Base-by-base conservation (phyloP, 805 yeast species). In the Zygotorulaspora chibaensis region DNA sequence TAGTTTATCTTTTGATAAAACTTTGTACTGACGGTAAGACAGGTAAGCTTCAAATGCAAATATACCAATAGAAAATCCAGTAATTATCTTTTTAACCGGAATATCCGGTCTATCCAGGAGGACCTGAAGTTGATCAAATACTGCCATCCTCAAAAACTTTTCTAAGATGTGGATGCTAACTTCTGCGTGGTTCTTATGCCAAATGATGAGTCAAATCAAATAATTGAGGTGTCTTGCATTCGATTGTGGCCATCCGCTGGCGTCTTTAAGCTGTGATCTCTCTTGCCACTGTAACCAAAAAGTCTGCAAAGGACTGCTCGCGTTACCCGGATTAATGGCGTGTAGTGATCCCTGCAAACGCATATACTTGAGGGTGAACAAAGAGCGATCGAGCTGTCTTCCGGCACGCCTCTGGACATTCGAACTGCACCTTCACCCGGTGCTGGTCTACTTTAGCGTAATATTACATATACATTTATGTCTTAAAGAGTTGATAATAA, bases 11-110 rank as follows among this genome's bases (percentile, higher is more conserved):
- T 73, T 68, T 12, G 57, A 50, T 53, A 85, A 73, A 8, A 82
- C 83, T 54, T 72, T 74, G 62, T 84, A 85, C 65, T 93, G 98
- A 57, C 97, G 83, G 53, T 74, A 76, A 38, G 81, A 77, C 43
- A 93, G 70, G 61, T 83, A 83, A 3, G 84, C 74, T 55, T 87
- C 93, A 62, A 89, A 89, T 3, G 74, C 66, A 59, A 76, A 88
- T 61, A 88, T 85, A 27, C 85, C 86, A 12, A 83, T 71, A 3
- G 95, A 76, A 59, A 88, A 80, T 1, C 89, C 86, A 37, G 85
- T 63, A 38, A 91, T 78, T 36, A 90, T 70, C 10, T 74, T 58
- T 61, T 87, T 88, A 96, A 96, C 93, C 50, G 88, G 77, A 57
- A 87, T 77, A 12, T 74, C 73, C 3, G 93, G 83, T 40, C 68